Percentiles rank a stretch among this genome's conserved stretches.
These are phyloP conservation scores for Colletotrichum cordylinicola DNA, from an alignment of 2,329 filamentous ascomycete species.

Conservation along the genomic window DNA sequence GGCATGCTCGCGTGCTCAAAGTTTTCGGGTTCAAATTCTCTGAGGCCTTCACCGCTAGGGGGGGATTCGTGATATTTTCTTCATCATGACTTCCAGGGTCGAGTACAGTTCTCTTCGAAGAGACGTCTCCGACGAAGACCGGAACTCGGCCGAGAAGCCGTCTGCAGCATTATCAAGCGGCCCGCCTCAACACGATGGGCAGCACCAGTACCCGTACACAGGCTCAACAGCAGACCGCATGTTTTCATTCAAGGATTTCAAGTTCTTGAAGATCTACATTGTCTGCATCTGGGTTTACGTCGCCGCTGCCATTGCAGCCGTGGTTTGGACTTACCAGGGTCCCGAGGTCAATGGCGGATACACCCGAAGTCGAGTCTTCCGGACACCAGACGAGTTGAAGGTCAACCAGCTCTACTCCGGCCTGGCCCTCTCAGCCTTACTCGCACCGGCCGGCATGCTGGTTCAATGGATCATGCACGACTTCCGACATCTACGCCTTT, in stretches of 20 bases:
- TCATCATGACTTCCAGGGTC: background rate
- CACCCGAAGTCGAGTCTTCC: background rate
- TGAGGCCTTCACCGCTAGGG: background rate
- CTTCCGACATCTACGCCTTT: conserved; percentile 2
- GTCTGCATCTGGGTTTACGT: background rate
- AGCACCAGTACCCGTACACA: background rate
- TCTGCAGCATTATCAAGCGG: background rate
- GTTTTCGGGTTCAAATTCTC: background rate
- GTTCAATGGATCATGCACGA: conserved; percentile 15
- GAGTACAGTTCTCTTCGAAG: conserved; percentile 3
- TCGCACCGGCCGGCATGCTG: conserved; percentile 8
- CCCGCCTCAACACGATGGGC: background rate
- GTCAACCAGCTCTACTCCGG: conserved; percentile 13
- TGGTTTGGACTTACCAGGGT: conserved; percentile 3
- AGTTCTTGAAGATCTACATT: background rate
- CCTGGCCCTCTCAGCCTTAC: background rate
- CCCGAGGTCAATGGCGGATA: background rate
- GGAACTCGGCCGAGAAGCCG: background rate
- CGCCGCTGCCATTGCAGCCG: background rate
- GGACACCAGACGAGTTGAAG: background rate
- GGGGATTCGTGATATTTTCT: background rate
- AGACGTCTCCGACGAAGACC: background rate
- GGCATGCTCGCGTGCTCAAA: background rate
- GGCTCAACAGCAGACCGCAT: conserved; percentile 4
- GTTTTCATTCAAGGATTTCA: conserved; percentile 3